Percentiles rank a stretch among this genome's conserved stretches.
These are phyloP conservation scores for Fomitiporia mediterranea DNA, from an alignment of 1,284 basidiomycete genomes.

Conservation along the genomic window DNA sequence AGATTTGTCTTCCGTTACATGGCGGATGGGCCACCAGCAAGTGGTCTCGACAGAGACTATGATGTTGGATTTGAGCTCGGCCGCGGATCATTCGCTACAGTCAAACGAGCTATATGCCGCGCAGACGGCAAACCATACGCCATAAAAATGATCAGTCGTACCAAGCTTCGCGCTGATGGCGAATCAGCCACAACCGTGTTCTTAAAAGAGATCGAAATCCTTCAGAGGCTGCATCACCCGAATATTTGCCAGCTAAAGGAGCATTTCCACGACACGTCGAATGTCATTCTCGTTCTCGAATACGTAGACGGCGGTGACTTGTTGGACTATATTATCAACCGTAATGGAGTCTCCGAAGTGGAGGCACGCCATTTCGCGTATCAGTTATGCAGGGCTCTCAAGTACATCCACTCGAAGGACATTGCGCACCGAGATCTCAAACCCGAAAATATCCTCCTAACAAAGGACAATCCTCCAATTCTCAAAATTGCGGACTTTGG, in stretches of 20 bases:
- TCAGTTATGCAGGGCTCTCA: constrained; percentile 5
- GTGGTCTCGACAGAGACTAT: constrained; percentile 58
- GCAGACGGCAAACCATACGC: constrained; percentile 60
- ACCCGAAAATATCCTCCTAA: constrained; percentile 84
- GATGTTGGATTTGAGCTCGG: constrained; percentile 66
- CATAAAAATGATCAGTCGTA: constrained; percentile 69
- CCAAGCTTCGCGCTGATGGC: constrained; percentile 31
- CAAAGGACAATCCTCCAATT: constrained; percentile 53
- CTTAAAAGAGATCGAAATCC: constrained; percentile 68
- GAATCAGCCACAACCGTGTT: constrained; percentile 28
- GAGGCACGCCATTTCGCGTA: background rate
- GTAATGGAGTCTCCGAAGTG: constrained; percentile 54
- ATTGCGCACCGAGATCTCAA: constrained; percentile 91
- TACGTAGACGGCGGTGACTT: constrained; percentile 85
- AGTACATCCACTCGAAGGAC: constrained; percentile 66
- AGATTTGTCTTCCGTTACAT: constrained; percentile 54
- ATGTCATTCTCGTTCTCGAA: constrained; percentile 76
- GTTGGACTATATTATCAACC: constrained; percentile 69
- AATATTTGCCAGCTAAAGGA: constrained; percentile 83
- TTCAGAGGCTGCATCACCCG: constrained; percentile 68
- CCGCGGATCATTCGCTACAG: constrained; percentile 77
- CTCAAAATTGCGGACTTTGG: constrained; percentile 93
- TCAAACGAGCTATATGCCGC: constrained; percentile 64
- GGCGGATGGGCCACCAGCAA: constrained; percentile 42
- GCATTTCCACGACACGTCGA: constrained; percentile 62